A percentile compares a stretch with the other conserved stretches of the same genome.
Conservation (phyloP, 1,139 yeast genomes). For the Protomyces inundatus region DNA sequence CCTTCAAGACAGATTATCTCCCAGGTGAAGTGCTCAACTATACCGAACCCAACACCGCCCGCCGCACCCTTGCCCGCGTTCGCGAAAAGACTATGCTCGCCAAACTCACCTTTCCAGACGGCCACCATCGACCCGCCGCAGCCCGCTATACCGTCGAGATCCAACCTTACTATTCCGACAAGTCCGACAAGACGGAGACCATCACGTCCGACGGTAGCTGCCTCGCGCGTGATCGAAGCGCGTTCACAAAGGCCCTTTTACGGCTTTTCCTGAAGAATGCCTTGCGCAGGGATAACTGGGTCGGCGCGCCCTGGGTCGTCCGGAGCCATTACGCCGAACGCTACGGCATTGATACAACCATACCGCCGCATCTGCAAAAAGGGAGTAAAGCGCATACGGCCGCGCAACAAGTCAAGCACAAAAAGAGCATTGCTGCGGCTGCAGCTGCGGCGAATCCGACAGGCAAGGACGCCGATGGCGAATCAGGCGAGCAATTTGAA, state of each 20-base stretch:
- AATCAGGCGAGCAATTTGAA: slow-evolving; percentile 22
- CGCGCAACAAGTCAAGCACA: slow-evolving; percentile 26
- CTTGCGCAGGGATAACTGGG: slow-evolving; percentile 70
- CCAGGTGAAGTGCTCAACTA: slow-evolving; percentile 79
- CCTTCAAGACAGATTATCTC: slow-evolving; percentile 75
- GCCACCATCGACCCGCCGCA: slow-evolving; percentile 54
- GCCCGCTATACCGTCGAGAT: slow-evolving; percentile 65
- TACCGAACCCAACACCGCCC: slow-evolving; percentile 32
- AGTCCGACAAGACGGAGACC: slow-evolving; percentile 43
- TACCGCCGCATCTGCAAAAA: slow-evolving; percentile 37
- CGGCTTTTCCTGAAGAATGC: slow-evolving; percentile 85
- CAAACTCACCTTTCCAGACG: slow-evolving; percentile 43
- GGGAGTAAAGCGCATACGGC: slow-evolving; percentile 31
- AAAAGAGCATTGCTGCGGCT: slow-evolving; percentile 32
- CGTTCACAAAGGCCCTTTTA: slow-evolving; percentile 83
- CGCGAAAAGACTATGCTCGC: slow-evolving; percentile 50
- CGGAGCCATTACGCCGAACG: slow-evolving; percentile 55
- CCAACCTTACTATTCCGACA: slow-evolving; percentile 44
- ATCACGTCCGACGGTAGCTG: slow-evolving; percentile 64
- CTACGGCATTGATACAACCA: slow-evolving; percentile 39
- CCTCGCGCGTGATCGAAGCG: slow-evolving; percentile 73
- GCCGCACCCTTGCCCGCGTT: slow-evolving; percentile 46
- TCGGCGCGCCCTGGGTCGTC: slow-evolving; percentile 98
- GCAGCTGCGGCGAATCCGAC: not conserved
- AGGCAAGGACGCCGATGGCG: not conserved